Evolutionary conservation across 345 rosid species (phyloP).

Genomic region (Xanthoceras sorbifolium): DNA sequence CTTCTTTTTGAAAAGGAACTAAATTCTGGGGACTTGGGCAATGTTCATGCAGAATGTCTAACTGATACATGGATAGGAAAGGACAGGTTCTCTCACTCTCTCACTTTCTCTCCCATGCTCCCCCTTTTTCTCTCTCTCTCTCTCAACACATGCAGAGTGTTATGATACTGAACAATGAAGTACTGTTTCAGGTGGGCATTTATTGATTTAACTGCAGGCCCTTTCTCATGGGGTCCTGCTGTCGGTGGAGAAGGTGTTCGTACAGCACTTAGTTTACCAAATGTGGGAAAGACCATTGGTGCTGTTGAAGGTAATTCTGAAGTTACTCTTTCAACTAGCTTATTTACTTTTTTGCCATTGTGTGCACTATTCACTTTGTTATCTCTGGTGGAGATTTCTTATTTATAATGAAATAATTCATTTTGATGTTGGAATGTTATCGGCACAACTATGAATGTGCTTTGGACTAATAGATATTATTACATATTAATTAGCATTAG

Average conservation of each 20-base stretch:
- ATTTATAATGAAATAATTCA: background rate
- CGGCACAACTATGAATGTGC: background rate
- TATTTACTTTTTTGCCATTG: background rate
- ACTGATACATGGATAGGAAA: conserved; percentile 96
- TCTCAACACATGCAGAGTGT: background rate
- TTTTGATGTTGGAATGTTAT: conserved; percentile 8
- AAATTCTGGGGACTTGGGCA: conserved; percentile 69
- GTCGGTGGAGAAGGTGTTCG: conserved; percentile 99
- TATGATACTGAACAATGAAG: background rate
- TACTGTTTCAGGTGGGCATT: conserved; percentile 83
- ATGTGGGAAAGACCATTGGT: conserved; percentile 92
- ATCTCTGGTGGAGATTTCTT: background rate
- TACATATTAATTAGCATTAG: background rate
- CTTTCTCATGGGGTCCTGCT: conserved; percentile 99
- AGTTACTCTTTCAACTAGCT: background rate
- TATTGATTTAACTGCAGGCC: conserved; percentile 91
- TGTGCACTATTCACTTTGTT: conserved; percentile 1
- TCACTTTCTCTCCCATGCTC: conserved; percentile 30
- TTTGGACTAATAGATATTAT: background rate
- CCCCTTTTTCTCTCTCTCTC: conserved; percentile 16
- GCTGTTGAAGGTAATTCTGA: conserved; percentile 77
- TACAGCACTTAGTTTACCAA: conserved; percentile 83
- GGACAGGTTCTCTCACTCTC: conserved; percentile 72
- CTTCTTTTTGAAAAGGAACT: conserved; percentile 59
- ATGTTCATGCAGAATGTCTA: conserved; percentile 80